Percentiles rank a stretch among this genome's conserved stretches.
phyloP scores from a whole-genome alignment of 495 filamentous ascomycete genomes.

The Daldinia vernicosa region DNA sequence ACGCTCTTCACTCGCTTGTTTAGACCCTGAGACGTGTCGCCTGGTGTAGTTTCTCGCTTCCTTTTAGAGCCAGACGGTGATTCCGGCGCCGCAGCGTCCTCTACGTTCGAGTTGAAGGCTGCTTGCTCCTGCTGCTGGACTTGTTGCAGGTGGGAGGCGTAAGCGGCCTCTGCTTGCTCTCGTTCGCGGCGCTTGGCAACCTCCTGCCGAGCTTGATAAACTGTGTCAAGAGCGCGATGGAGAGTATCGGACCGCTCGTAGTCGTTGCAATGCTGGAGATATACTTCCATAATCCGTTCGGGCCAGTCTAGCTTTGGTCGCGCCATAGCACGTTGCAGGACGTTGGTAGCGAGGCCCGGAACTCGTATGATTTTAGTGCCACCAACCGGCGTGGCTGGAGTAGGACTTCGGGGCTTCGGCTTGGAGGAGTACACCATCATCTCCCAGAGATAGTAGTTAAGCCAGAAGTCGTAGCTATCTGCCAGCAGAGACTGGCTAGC shows the following conservation, averaged over 20 bases:
- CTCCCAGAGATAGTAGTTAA: slow-evolving; percentile 90
- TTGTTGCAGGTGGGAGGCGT: slow-evolving; percentile 51
- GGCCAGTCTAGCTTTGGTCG: slow-evolving; percentile 85
- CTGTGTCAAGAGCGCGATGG: slow-evolving; percentile 72
- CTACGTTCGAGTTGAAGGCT: slow-evolving; percentile 38
- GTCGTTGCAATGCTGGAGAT: slow-evolving; percentile 84
- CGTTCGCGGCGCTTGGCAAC: slow-evolving; percentile 71
- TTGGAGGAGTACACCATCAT: slow-evolving; percentile 65
- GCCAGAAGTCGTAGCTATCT: slow-evolving; percentile 90
- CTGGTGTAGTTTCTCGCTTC: slow-evolving; percentile 67
- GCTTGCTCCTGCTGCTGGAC: slow-evolving; percentile 51
- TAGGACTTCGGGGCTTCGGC: slow-evolving; percentile 55
- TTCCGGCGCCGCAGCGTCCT: slow-evolving; percentile 32
- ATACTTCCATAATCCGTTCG: slow-evolving; percentile 85
- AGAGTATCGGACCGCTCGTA: slow-evolving; percentile 80
- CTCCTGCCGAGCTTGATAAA: slow-evolving; percentile 69
- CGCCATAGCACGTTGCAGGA: slow-evolving; percentile 77
- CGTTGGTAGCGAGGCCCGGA: slow-evolving; percentile 72
- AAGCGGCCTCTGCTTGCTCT: slow-evolving; percentile 65
- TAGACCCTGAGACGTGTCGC: slow-evolving; percentile 53
- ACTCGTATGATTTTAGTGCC: slow-evolving; percentile 45
- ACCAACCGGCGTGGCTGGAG: slow-evolving; percentile 49
- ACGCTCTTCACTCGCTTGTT: slow-evolving; percentile 68
- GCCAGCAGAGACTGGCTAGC: slow-evolving; percentile 65
- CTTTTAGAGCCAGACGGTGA: slow-evolving; percentile 65